phyloP scores from a whole-genome alignment of 768 basidiomycete genomes.

The Psilocybe subaeruginosa region DNA sequence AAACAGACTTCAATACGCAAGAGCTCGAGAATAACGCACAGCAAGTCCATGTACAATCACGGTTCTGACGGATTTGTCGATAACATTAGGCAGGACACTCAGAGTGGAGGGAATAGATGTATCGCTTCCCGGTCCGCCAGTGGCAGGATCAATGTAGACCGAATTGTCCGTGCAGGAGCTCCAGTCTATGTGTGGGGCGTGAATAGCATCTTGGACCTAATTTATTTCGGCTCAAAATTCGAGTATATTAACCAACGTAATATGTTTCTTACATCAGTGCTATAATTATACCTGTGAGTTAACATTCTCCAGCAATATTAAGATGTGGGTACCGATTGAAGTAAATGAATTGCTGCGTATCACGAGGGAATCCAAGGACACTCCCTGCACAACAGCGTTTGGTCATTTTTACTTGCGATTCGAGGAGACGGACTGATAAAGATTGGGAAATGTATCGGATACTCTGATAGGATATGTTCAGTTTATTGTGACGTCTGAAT shows the following conservation, averaged over 20 bases:
- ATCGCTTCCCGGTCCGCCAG: slow-evolving; percentile 44
- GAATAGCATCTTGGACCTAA: slow-evolving; percentile 54
- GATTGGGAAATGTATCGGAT: slow-evolving; percentile 54
- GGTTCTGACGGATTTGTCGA: slow-evolving; percentile 65
- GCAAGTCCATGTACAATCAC: slow-evolving; percentile 71
- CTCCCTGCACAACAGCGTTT: slow-evolving; percentile 36
- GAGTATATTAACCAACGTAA: slow-evolving; percentile 28
- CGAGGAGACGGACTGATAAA: slow-evolving; percentile 33
- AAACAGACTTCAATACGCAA: not conserved
- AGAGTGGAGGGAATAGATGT: slow-evolving; percentile 60
- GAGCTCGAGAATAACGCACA: slow-evolving; percentile 40
- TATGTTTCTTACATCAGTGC: slow-evolving; percentile 13
- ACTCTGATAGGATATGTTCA: slow-evolving; percentile 32
- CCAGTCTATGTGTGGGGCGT: slow-evolving; percentile 70
- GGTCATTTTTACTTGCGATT: not conserved
- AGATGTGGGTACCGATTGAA: slow-evolving; percentile 45
- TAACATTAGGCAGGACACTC: slow-evolving; percentile 68
- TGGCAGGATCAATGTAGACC: slow-evolving; percentile 53
- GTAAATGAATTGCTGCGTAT: slow-evolving; percentile 58
- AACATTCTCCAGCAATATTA: not conserved
- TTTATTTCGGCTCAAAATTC: slow-evolving; percentile 28
- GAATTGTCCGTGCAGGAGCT: slow-evolving; percentile 48
- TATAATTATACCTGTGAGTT: not conserved
- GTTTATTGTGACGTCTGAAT: not conserved
- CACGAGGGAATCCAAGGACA: slow-evolving; percentile 72